These are phyloP conservation scores for Penicillium sp. DNA, from an alignment of 2,329 filamentous ascomycete genomes.

Conservation along the genomic window DNA sequence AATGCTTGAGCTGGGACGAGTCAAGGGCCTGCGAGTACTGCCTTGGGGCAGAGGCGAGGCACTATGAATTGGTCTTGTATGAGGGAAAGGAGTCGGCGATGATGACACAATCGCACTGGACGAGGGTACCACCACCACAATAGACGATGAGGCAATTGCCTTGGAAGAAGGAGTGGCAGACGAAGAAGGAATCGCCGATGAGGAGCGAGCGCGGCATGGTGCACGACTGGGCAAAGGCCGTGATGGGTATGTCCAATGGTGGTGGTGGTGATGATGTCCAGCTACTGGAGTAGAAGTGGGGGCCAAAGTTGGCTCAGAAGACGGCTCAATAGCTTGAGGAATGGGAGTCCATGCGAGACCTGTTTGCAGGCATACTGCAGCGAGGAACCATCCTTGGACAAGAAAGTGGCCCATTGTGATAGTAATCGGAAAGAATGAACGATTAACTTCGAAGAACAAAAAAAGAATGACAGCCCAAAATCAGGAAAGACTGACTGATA, in stretches of 20 bases:
- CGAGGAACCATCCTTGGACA: constrained; percentile 7
- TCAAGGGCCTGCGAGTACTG: background rate
- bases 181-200: background rate
- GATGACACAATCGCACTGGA: background rate
- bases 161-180: background rate
- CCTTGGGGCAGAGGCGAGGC: constrained; percentile 1
- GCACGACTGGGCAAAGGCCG: constrained; percentile 6
- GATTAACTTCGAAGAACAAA: background rate
- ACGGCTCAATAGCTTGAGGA: background rate
- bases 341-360: background rate
- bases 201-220: constrained; percentile 2
- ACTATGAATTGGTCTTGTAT: background rate
- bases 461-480: constrained; percentile 1
- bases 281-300: background rate
- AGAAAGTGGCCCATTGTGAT: constrained; percentile 3
- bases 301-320: background rate
- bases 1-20: background rate
- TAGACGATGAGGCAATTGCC: background rate
- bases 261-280: background rate
- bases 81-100: background rate
- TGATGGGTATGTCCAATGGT: constrained; percentile 6
- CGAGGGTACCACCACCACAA: background rate
- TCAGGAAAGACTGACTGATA: background rate
- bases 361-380: background rate
- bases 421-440: background rate